Base-by-base conservation (phyloP, 495 filamentous ascomycete species). In the Xylaria palmicola region DNA sequence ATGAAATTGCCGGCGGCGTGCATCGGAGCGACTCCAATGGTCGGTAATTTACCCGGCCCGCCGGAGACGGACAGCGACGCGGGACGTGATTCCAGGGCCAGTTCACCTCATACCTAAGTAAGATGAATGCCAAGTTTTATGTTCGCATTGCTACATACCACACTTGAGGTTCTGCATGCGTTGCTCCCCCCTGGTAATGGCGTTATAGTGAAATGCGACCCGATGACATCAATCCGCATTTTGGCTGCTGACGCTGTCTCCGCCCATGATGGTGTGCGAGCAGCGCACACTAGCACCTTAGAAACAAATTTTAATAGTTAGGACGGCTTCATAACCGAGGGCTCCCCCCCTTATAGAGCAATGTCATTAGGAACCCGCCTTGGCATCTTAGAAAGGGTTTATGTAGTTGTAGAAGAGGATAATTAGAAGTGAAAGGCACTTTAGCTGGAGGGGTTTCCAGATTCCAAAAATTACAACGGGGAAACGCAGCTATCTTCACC, bases 71-170 rank as follows among this genome's bases (percentile, higher is more conserved):
- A n/a, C n/a, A 34, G 34, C 10, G 15, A 43, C 4, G 32, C 36
- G 53, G 22, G 37, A 40, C 53, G 53, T 56, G 53, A 56, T 56
- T 34, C 9, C 53, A 56, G 39, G 53, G 53, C 53, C n/a, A 19
- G n/a, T 17, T 56, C 53, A 56, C 53, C 53, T 56, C 53, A 56
- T 56, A 41, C 37, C 15, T n/a, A 20, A 37, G 34, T 8, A 37
- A n/a, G 12, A n/a, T n/a, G 10, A 44, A 22, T 20, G 15, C 36
- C 34, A 54, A 22, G 37, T 41, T 43, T 9, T 29, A 10, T 22
- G 1, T 10, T 1, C 34, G 22, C 5, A 9, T 34, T 20, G 39
- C 30, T 41, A 0, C 15, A 17, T 29, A 22, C n/a, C 19, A 1
- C 13, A 56, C n/a, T 17, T 44, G 13, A 6, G 15, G 10, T 15